Evolutionary conservation across 2,329 filamentous ascomycete species (phyloP).

Genomic region (Tricladium varicosporioides): DNA sequence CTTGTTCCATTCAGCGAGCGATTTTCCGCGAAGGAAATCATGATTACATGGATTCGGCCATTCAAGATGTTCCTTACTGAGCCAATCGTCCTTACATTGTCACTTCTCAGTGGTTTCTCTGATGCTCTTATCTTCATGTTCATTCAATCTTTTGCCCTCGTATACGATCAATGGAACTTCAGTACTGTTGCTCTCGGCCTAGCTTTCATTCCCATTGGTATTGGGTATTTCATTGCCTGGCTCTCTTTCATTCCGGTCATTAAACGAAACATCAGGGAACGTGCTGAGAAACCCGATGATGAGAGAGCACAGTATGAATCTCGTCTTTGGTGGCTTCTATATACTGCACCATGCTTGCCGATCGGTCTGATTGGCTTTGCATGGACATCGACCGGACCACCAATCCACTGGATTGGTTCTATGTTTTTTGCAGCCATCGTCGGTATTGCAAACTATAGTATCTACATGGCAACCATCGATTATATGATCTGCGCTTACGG

Average conservation of each 20-base stretch:
- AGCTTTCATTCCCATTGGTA: conserved; percentile 62
- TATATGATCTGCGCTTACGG: conserved; percentile 77
- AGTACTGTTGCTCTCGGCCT: conserved; percentile 54
- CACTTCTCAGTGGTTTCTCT: conserved; percentile 69
- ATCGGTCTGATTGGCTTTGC: conserved; percentile 71
- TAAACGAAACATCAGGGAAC: conserved; percentile 50
- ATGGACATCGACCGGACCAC: conserved; percentile 62
- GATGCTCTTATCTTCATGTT: conserved; percentile 78
- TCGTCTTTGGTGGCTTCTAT: conserved; percentile 64
- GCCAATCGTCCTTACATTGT: conserved; percentile 69
- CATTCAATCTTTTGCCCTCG: conserved; percentile 67
- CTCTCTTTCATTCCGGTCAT: conserved; percentile 57
- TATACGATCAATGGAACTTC: conserved; percentile 68
- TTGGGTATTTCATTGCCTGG: conserved; percentile 66
- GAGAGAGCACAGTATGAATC: conserved; percentile 68
- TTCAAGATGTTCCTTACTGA: conserved; percentile 74
- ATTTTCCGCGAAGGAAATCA: conserved; percentile 56
- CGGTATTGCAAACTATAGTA: conserved; percentile 69
- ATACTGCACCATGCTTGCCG: conserved; percentile 56
- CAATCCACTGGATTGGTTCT: conserved; percentile 66
- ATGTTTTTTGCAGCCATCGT: conserved; percentile 64
- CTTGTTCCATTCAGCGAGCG: conserved; percentile 58
- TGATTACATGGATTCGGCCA: conserved; percentile 58
- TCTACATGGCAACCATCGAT: conserved; percentile 76
- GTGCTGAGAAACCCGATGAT: conserved; percentile 48